Percentiles rank a stretch among this genome's conserved stretches.
phyloP scores from a whole-genome alignment of 208 protist genomes.

The Leptomonas seymouri region DNA sequence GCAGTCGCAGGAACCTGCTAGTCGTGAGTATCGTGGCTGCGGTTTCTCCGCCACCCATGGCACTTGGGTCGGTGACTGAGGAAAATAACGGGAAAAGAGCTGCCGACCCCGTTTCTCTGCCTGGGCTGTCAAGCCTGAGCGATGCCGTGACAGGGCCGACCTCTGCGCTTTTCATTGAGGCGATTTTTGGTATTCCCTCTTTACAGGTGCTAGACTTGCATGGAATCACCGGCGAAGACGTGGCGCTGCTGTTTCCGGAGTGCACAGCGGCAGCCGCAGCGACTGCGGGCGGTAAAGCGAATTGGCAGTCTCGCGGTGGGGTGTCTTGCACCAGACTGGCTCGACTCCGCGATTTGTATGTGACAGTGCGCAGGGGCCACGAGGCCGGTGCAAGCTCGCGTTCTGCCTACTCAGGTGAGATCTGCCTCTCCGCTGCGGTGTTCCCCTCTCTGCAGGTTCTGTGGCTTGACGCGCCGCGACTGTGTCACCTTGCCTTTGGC shows the following conservation, averaged over 20 bases:
- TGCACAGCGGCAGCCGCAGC: not conserved
- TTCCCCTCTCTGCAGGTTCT: constrained; percentile 49
- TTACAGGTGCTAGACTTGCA: constrained; percentile 35
- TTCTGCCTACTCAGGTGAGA: constrained; percentile 9
- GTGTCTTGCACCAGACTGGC: not conserved
- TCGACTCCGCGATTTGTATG: constrained; percentile 38
- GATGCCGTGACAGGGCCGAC: not conserved
- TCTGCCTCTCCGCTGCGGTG: constrained; percentile 19
- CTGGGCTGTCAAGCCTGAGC: not conserved
- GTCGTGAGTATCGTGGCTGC: constrained; percentile 28
- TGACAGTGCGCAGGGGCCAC: constrained; percentile 15
- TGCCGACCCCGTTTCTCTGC: not conserved
- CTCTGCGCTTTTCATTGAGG: not conserved
- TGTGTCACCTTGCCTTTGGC: constrained; percentile 32
- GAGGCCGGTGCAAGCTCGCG: constrained; percentile 9
- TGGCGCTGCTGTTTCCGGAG: constrained; percentile 6
- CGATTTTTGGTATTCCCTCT: not conserved
- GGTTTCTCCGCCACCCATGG: not conserved
- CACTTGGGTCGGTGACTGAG: not conserved
- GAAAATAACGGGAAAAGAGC: too few species aligned
- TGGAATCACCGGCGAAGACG: constrained; percentile 17
- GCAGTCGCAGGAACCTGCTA: constrained; percentile 27
- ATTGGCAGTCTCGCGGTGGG: not conserved
- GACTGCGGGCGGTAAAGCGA: too few species aligned
- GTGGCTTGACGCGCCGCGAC: constrained; percentile 52